Conservation (phyloP, 2,329 filamentous ascomycete species). For the Stachybotrys chartarum region DNA sequence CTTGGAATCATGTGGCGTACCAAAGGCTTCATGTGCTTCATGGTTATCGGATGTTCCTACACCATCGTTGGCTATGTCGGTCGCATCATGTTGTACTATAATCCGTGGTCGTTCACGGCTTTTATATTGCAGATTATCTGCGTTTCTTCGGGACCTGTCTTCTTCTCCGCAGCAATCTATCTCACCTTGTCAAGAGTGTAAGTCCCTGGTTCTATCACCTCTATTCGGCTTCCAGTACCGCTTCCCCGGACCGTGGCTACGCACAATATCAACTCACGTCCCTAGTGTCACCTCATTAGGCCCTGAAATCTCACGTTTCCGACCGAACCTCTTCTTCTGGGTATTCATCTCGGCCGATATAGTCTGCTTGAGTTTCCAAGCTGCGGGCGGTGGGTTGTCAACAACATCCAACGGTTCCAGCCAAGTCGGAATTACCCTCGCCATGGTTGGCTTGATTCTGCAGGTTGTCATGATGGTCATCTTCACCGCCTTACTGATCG, state of each 20-base stretch:
- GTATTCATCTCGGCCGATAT: slow-evolving; percentile 46
- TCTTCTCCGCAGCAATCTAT: slow-evolving; percentile 55
- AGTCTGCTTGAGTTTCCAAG: slow-evolving; percentile 48
- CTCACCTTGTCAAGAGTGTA: slow-evolving; percentile 44
- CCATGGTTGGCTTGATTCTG: slow-evolving; percentile 46
- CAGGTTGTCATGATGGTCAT: slow-evolving; percentile 48
- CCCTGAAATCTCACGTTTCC: slow-evolving; percentile 30
- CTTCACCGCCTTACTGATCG: slow-evolving; percentile 40
- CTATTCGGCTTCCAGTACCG: background rate
- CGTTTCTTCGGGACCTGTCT: slow-evolving; percentile 32
- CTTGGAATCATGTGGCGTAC: slow-evolving; percentile 34
- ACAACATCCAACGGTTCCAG: slow-evolving; percentile 36
- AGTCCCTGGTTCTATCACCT: background rate
- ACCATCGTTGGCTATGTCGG: slow-evolving; percentile 59
- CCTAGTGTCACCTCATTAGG: slow-evolving; percentile 30
- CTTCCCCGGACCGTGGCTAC: background rate
- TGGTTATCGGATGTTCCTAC: slow-evolving; percentile 46
- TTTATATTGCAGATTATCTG: slow-evolving; percentile 56
- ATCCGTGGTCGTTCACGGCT: slow-evolving; percentile 48
- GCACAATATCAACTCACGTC: background rate
- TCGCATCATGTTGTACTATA: slow-evolving; percentile 45
- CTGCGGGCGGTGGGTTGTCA: slow-evolving; percentile 45
- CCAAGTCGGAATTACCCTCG: slow-evolving; percentile 27
- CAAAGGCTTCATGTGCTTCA: slow-evolving; percentile 37
- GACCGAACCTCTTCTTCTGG: slow-evolving; percentile 32